Percentiles rank a stretch among this genome's conserved stretches.
Conservation (phyloP, 352 stramenopile species). For the Globisporangium paddicum region DNA sequence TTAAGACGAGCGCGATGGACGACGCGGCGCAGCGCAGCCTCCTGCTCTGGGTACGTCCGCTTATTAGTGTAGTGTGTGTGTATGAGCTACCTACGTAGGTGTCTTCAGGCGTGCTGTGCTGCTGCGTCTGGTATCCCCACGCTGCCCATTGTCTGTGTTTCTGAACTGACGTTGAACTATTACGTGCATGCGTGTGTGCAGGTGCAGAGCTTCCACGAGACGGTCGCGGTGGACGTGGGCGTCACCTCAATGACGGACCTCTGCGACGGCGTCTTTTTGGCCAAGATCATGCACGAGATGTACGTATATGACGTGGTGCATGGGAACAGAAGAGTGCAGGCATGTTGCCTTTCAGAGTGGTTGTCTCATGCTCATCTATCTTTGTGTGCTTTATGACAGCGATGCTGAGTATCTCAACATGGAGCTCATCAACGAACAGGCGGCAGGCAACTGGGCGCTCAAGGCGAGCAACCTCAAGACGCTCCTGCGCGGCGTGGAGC, state of each 20-base stretch:
- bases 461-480: constrained; percentile 80
- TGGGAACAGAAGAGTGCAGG: not conserved
- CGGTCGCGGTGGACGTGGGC: constrained; percentile 34
- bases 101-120: too few species aligned
- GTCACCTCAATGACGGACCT: constrained; percentile 50
- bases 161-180: constrained; percentile 3
- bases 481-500: constrained; percentile 65
- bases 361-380: not conserved
- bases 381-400: constrained; percentile 23
- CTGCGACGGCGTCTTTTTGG: constrained; percentile 77
- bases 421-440: constrained; percentile 64
- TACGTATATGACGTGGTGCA: constrained; percentile 24
- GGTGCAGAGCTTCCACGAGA: constrained; percentile 73
- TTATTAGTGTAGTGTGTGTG: not conserved
- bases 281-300: constrained; percentile 85
- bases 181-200: constrained; percentile 16
- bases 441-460: constrained; percentile 64
- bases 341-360: too few species aligned
- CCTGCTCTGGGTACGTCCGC: constrained; percentile 59
- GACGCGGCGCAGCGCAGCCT: constrained; percentile 70
- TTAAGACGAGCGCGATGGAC: too few species aligned
- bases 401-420: constrained; percentile 76
- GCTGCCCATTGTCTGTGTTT: not conserved
- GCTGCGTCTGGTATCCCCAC: not conserved
- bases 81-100: not conserved